These are phyloP conservation scores for Nitzschia sp. DNA, from an alignment of 108 stramenopile genomes.

Conservation along the genomic window DNA sequence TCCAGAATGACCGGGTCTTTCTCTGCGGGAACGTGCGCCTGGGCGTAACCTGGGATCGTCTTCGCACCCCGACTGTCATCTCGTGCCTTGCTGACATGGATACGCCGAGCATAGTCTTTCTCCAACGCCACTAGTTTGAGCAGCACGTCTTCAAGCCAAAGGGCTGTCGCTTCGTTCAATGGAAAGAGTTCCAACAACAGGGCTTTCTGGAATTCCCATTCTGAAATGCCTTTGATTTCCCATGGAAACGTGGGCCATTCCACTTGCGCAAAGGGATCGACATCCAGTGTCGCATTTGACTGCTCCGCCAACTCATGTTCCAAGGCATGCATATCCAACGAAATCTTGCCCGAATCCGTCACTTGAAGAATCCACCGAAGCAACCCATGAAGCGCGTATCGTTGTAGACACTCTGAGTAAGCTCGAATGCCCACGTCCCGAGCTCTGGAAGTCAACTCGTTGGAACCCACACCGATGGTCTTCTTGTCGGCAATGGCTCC, in stretches of 20 bases:
- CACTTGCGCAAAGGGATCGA: slow-evolving; percentile 8
- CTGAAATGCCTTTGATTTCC: slow-evolving; percentile 46
- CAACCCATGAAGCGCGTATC: slow-evolving; percentile 76
- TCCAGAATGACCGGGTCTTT: slow-evolving; percentile 66
- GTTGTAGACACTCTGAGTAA: slow-evolving; percentile 73
- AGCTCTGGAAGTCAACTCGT: slow-evolving; percentile 60
- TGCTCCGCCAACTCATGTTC: slow-evolving; percentile 1
- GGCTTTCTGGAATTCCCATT: slow-evolving; percentile 62
- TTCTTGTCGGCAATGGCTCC: slow-evolving; percentile 15
- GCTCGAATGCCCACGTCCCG: slow-evolving; percentile 66
- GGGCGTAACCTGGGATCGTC: slow-evolving; percentile 76
- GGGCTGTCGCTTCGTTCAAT: neutral
- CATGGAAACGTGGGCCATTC: slow-evolving; percentile 74
- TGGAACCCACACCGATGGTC: slow-evolving; percentile 64
- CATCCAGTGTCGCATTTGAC: neutral
- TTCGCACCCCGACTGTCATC: slow-evolving; percentile 79
- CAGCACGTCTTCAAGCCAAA: slow-evolving; percentile 36
- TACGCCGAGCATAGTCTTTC: slow-evolving; percentile 56
- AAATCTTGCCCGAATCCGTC: neutral
- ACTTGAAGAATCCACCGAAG: slow-evolving; percentile 25
- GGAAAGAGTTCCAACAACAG: slow-evolving; percentile 64
- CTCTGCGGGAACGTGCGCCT: slow-evolving; percentile 64
- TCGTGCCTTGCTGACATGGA: slow-evolving; percentile 69
- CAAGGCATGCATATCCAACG: neutral
- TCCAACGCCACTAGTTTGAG: slow-evolving; percentile 58